Evolutionary conservation across 257 asterid genomes (phyloP).

Genomic region (Capsicum baccatum): DNA sequence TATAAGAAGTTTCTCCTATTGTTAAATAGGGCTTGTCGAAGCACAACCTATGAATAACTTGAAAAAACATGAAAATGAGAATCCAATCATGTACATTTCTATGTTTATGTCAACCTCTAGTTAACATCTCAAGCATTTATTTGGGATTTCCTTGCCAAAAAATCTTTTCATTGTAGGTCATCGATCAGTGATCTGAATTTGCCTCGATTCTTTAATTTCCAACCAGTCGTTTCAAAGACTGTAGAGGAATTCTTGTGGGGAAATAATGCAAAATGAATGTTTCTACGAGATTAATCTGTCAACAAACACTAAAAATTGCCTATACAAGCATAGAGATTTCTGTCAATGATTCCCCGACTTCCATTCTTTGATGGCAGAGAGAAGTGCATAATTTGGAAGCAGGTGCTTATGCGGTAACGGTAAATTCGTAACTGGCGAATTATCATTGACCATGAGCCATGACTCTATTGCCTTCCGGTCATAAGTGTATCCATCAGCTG

Average conservation of each 20-base stretch:
- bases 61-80: slow-evolving; percentile 1
- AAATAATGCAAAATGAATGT: not conserved
- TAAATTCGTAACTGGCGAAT: slow-evolving; percentile 68
- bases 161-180: not conserved
- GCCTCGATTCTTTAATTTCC: not conserved
- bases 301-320: not conserved
- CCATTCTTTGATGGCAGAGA: slow-evolving; percentile 84
- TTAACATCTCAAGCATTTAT: not conserved
- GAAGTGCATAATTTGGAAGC: slow-evolving; percentile 71
- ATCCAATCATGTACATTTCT: not conserved
- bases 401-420: slow-evolving; percentile 65
- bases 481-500: slow-evolving; percentile 90
- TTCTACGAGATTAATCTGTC: slow-evolving; percentile 15
- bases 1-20: not conserved
- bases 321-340: not conserved
- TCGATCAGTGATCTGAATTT: not conserved
- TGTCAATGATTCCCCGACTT: slow-evolving; percentile 44
- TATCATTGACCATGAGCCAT: slow-evolving; percentile 63
- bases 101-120: not conserved
- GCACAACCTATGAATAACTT: not conserved
- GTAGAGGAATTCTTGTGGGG: not conserved
- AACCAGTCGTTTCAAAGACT: not conserved
- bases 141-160: not conserved
- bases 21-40: not conserved
- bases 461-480: slow-evolving; percentile 70